Conservation (phyloP, 352 stramenopile species). For the Phytophthora constricta region DNA sequence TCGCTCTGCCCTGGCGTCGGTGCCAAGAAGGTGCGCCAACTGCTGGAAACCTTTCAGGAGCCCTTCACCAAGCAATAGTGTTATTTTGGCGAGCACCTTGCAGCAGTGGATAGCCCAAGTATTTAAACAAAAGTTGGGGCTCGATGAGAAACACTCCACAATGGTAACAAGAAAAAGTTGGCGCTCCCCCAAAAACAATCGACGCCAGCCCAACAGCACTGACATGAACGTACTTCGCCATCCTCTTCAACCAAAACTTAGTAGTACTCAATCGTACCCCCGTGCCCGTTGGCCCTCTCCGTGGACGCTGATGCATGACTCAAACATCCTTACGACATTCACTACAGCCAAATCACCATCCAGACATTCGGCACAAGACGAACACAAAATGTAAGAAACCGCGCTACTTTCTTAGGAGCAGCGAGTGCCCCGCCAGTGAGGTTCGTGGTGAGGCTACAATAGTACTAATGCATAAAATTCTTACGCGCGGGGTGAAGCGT, state of each 20-base stretch:
- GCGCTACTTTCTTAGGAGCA: conserved; percentile 37
- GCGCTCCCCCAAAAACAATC: no score
- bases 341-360: conserved; percentile 34
- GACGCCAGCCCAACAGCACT: no score
- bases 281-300: no score
- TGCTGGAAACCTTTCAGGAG: conserved; percentile 95
- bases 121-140: no score
- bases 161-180: no score
- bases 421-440: conserved; percentile 4
- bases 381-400: conserved; percentile 33
- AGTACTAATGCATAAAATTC: conserved; percentile 29
- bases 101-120: no score
- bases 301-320: conserved; percentile 12
- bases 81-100: no score
- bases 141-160: no score
- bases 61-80: conserved; percentile 86
- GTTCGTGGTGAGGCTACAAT: conserved; percentile 13
- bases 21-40: conserved; percentile 93
- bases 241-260: no score
- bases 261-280: no score
- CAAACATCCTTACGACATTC: conserved; percentile 50
- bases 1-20: conserved; percentile 94
- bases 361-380: conserved; percentile 22
- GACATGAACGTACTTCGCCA: no score
- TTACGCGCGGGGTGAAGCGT: conserved; percentile 64